phyloP scores from a whole-genome alignment of 805 yeast species.

The Cyberlindnera suaveolens region DNA sequence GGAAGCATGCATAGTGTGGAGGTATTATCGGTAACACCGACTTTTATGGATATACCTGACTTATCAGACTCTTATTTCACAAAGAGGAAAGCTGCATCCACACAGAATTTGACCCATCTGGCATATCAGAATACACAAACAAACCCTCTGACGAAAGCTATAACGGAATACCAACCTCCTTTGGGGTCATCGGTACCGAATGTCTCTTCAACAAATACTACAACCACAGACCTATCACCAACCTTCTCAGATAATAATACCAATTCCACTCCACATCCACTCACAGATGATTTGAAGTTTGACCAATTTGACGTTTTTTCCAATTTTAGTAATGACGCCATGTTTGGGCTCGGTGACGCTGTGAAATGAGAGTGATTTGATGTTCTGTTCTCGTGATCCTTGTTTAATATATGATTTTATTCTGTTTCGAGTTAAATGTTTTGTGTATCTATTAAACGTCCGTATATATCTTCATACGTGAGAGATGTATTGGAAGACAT shows the following conservation, averaged over 20 bases:
- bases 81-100: background rate
- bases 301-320: slow-evolving; percentile 1
- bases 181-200: background rate
- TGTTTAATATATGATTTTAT: background rate
- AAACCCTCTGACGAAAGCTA: background rate
- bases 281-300: background rate
- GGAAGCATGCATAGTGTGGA: slow-evolving; percentile 24
- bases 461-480: slow-evolving; percentile 34
- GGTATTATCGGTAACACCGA: slow-evolving; percentile 34
- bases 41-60: slow-evolving; percentile 29
- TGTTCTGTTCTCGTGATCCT: background rate
- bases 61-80: background rate
- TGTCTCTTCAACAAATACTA: background rate
- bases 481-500: slow-evolving; percentile 89
- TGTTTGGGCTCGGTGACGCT: slow-evolving; percentile 2
- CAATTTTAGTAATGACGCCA: slow-evolving; percentile 1
- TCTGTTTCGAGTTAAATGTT: background rate
- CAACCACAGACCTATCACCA: background rate
- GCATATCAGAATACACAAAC: background rate
- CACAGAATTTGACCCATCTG: background rate
- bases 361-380: background rate
- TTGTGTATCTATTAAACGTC: background rate
- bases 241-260: background rate
- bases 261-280: background rate
- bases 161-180: background rate